Base-by-base conservation (phyloP, 169 alveolate genomes). In the Ichthyophthirius multifiliis region DNA sequence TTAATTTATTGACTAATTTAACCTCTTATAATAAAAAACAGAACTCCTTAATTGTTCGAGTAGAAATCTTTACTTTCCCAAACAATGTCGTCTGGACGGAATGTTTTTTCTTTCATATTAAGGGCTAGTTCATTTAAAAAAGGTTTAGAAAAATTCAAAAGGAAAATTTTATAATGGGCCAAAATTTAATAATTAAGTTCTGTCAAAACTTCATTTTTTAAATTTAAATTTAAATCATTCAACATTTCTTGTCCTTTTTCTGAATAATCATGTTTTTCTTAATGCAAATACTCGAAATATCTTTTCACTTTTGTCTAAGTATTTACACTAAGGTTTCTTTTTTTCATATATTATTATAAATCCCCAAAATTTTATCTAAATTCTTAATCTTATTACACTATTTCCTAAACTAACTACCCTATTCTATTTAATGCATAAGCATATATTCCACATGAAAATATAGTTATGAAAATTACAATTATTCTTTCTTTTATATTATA, bases 271-370 rank as follows among this genome's bases (percentile, higher is more conserved):
- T 55, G 71, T 6, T 55, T 55, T 55, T 55, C 71, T 27, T 55
- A 55, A 55, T 55, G 71, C 71, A 55, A 55, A 55, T 55, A 55
- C 71, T 55, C 71, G 31, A 55, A 55, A 23, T 55, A 55, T 55
- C 31, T 55, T 20, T 39, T 16, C 5, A 55, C 71, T 55, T 55
- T 3, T 1, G 31, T 55, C 13, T 55, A 6, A 4, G 31, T 13
- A 27, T 39, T 55, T 27, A 27, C 13, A 7, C 71, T 27, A 10
- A 55, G 43, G 23, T 39, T 39, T 6, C 71, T 55, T 4, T 55
- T 55, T 27, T 55, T 18, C 12, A 55, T n/a, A 6, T 27, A 55
- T 27, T 27, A 39, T 15, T 34, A 55, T 3, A 55, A 16, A 18
- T 35, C 15, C 3, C 47, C 18, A 16, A 32, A 16, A 16, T 30